Evolutionary conservation across 257 asterid species (phyloP), one percentile per base, ranked within the genome.

Genomic region (Solanum verrucosum): DNA sequence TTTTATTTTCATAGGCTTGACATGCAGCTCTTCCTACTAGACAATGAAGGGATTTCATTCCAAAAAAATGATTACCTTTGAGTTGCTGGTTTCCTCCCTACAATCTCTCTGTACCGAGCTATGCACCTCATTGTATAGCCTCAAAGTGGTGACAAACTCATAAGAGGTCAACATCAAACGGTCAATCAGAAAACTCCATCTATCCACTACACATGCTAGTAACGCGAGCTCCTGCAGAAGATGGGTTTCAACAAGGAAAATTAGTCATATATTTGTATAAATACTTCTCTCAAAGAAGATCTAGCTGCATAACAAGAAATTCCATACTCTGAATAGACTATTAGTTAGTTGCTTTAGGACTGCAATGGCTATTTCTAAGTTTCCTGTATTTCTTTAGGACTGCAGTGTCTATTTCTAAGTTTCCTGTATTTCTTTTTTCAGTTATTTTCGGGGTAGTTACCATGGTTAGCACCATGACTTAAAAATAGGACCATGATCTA

Each of bases 151-250:
- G 89, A 87, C 90, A 81, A 92, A 34, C 87, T 92, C 92, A 52
- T 88, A 87, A 63, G 94, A 90, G 90, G 90, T 91, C 82, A 94
- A 92, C 92, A 93, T 91, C 72, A 93, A 67, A 63, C 87, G 94
- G 77, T 93, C 94, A 74, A 95, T 90, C 71, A 93, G 75, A 87
- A 84, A 21, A 86, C 85, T 93, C 99, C 99, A 95, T 92, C 89
- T 95, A 88, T 90, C 87, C 59, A 90, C 95, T 87, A 89, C 88
- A 72, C 91, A 91, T 88, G 98, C 98, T 74, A 93, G 90, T 87
- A 95, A 92, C 90, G 92, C 84, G 86, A 96, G 94, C 89, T 96
- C 99, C 99, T 95, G 93, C 46, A 75, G 89, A 87, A 79, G 88
- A 49, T 84, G 52, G 52, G 78, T 31, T 63, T 79, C 16, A 86